phyloP scores from a whole-genome alignment of 2,329 filamentous ascomycete genomes.

The Rutstroemia sp. region DNA sequence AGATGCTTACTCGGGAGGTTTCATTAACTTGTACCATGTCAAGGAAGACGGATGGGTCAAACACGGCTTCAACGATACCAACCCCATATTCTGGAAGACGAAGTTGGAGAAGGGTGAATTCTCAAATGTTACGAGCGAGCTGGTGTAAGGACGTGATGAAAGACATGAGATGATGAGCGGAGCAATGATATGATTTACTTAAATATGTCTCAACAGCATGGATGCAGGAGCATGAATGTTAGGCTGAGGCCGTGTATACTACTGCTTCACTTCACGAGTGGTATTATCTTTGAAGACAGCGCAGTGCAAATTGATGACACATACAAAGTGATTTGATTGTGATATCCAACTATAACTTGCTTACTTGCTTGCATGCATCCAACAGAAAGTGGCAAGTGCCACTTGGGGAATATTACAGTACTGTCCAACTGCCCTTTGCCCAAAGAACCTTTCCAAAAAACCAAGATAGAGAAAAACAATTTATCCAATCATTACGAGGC shows the following conservation, averaged over 20 bases:
- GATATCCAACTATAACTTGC: neutral
- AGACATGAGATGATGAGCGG: slow-evolving; percentile 4
- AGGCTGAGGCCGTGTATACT: slow-evolving; percentile 24
- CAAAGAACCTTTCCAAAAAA: no score
- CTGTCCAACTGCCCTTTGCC: no score
- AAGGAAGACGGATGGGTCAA: slow-evolving; percentile 99
- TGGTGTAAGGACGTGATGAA: slow-evolving; percentile 19
- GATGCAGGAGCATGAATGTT: slow-evolving; percentile 17
- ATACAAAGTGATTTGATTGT: neutral
- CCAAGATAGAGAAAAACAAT: no score
- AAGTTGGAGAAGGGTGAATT: slow-evolving; percentile 99
- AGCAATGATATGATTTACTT: slow-evolving; percentile 20
- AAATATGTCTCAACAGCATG: slow-evolving; percentile 27
- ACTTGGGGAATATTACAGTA: no score
- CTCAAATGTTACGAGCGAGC: slow-evolving; percentile 37
- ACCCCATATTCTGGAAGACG: slow-evolving; percentile 99
- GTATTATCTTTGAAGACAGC: slow-evolving; percentile 14
- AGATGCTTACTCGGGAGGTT: slow-evolving; percentile 97
- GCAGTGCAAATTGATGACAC: neutral
- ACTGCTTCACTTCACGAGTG: slow-evolving; percentile 25
- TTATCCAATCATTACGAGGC: no score
- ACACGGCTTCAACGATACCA: slow-evolving; percentile 96
- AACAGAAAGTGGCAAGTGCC: no score
- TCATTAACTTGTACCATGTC: slow-evolving; percentile 97
- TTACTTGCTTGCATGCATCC: neutral